phyloP scores from a whole-genome alignment of 768 basidiomycete species.

The Mycena vitilis region DNA sequence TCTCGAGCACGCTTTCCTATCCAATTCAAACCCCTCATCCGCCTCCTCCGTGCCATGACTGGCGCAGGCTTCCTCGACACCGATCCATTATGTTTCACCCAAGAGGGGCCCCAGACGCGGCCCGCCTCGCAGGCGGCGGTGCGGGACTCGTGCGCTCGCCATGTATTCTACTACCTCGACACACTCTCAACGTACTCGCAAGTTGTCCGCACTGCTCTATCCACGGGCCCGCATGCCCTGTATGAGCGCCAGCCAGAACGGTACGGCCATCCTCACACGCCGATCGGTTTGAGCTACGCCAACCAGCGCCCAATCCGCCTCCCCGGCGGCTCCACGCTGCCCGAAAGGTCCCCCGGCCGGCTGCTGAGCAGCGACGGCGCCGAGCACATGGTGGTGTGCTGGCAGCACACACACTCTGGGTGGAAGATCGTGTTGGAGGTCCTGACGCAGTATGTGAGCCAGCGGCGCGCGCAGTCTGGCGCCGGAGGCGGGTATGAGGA shows the following conservation, averaged over 20 bases:
- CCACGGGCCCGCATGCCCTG: conserved; percentile 74
- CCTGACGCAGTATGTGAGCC: conserved; percentile 79
- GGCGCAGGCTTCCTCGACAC: conserved; percentile 82
- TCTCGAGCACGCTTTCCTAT: conserved; percentile 87
- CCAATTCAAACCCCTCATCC: conserved; percentile 75
- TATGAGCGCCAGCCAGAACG: conserved; percentile 77
- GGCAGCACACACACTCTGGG: conserved; percentile 86
- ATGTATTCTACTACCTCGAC: conserved; percentile 83
- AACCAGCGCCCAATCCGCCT: conserved; percentile 76
- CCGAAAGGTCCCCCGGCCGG: conserved; percentile 72
- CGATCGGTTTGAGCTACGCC: conserved; percentile 66
- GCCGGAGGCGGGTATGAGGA: conserved; percentile 60
- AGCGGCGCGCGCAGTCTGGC: conserved; percentile 58
- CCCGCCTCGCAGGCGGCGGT: conserved; percentile 49
- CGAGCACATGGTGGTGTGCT: conserved; percentile 77
- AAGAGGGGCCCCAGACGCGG: conserved; percentile 34
- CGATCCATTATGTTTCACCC: conserved; percentile 68
- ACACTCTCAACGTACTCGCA: conserved; percentile 80
- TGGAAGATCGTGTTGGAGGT: conserved; percentile 91
- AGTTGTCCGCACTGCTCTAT: conserved; percentile 70
- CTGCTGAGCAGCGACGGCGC: conserved; percentile 79
- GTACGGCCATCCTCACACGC: conserved; percentile 61
- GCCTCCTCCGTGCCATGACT: conserved; percentile 81
- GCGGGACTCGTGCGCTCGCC: conserved; percentile 69
- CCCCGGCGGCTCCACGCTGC: conserved; percentile 81